Conservation (phyloP, 2,329 filamentous ascomycete genomes). For the Aspergillus tanneri region DNA sequence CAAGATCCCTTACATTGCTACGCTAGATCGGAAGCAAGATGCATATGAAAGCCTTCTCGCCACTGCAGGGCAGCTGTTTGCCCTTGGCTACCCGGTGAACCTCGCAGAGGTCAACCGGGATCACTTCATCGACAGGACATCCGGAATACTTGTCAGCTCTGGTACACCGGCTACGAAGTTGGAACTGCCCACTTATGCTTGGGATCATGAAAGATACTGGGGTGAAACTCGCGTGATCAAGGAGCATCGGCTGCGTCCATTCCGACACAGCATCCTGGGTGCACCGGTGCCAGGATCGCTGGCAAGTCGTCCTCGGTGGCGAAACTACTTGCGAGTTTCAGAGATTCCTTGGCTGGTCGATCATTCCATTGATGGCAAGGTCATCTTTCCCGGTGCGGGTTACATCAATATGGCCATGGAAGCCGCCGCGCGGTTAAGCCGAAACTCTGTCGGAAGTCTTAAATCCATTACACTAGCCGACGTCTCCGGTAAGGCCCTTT, state of each 20-base stretch:
- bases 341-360: conserved; percentile 9
- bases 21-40: background rate
- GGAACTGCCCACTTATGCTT: conserved; percentile 7
- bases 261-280: background rate
- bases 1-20: conserved; percentile 3
- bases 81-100: background rate
- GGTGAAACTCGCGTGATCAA: background rate
- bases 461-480: background rate
- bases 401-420: conserved; percentile 9
- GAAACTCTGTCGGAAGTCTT: background rate
- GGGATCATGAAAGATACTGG: conserved; percentile 9
- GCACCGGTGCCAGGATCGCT: background rate
- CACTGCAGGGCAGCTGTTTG: conserved; percentile 2
- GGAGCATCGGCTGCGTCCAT: background rate
- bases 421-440: background rate
- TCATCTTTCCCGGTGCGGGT: conserved; percentile 8
- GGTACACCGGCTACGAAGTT: background rate
- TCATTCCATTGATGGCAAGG: conserved; percentile 6
- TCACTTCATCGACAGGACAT: background rate
- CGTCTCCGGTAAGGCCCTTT: background rate
- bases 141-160: background rate
- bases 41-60: conserved; percentile 1
- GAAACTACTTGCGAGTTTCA: conserved; percentile 2
- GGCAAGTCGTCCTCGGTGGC: conserved; percentile 3
- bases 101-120: conserved; percentile 2